Evolutionary conservation across 306 rosid genomes (phyloP).

Genomic region (Quillaja saponaria): DNA sequence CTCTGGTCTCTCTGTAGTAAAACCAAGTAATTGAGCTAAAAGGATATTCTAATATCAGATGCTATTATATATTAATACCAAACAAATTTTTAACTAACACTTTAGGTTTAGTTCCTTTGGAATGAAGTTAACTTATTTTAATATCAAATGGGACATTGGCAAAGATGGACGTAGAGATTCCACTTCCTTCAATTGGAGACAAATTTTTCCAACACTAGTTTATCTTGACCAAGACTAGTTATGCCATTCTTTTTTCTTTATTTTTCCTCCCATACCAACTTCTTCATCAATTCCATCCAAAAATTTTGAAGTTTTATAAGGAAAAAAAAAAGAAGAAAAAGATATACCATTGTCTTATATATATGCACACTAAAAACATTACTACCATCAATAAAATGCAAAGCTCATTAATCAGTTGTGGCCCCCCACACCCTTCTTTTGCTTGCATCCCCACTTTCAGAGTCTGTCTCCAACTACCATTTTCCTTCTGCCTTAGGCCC

Average conservation of each 20-base stretch:
- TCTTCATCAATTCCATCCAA: conserved; percentile 30
- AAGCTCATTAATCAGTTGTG: conserved; percentile 57
- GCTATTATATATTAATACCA: conserved; percentile 3
- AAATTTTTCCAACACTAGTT: conserved; percentile 57
- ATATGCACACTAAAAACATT: conserved; percentile 34
- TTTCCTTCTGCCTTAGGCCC: conserved; percentile 37
- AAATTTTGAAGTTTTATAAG: neutral
- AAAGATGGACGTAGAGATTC: conserved; percentile 88
- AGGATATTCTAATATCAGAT: no score
- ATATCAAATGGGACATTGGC: conserved; percentile 57
- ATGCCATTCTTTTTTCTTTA: conserved; percentile 46
- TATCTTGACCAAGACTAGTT: conserved; percentile 66
- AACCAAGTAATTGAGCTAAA: conserved; percentile 33
- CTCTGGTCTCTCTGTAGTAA: conserved; percentile 41
- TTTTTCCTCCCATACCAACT: conserved; percentile 53
- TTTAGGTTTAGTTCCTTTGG: conserved; percentile 12
- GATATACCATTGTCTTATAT: conserved; percentile 33
- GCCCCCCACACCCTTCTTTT: conserved; percentile 54
- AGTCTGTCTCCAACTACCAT: conserved; percentile 54
- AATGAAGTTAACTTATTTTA: neutral
- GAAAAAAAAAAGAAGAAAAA: neutral
- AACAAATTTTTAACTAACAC: conserved; percentile 18
- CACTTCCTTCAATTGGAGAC: conserved; percentile 64
- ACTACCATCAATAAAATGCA: conserved; percentile 60
- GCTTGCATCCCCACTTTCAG: conserved; percentile 69